These are phyloP conservation scores for Aureobasidium sp. DNA, from an alignment of 2,329 filamentous ascomycete genomes.

Conservation along the genomic window DNA sequence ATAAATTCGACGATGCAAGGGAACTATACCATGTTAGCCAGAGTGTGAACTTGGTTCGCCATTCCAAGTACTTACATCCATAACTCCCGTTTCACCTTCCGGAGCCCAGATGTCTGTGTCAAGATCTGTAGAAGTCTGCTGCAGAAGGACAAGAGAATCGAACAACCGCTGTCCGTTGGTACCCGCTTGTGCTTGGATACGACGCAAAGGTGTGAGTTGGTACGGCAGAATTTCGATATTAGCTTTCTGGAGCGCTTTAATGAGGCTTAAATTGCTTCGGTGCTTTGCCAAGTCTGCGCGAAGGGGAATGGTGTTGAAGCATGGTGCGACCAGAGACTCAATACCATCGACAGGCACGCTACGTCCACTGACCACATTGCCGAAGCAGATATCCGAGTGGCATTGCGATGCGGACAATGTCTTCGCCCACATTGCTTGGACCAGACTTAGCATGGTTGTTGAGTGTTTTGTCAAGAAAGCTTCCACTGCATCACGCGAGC, in stretches of 20 bases:
- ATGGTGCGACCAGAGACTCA: constrained; percentile 71
- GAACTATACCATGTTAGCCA: constrained; percentile 2
- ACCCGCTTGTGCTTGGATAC: constrained; percentile 47
- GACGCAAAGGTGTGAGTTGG: constrained; percentile 67
- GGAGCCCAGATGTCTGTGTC: constrained; percentile 44
- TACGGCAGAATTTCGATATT: constrained; percentile 57
- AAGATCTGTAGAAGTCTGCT: constrained; percentile 46
- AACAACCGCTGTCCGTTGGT: constrained; percentile 52
- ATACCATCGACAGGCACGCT: constrained; percentile 57
- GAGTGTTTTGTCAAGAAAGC: constrained; percentile 44
- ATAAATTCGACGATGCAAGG: constrained; percentile 14
- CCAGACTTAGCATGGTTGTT: constrained; percentile 52
- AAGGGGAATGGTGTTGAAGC: constrained; percentile 81
- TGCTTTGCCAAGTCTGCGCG: constrained; percentile 46
- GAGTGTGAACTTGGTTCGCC: not conserved
- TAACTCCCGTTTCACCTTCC: constrained; percentile 46
- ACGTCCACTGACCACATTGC: constrained; percentile 75
- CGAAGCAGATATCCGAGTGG: constrained; percentile 68
- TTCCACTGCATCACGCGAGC: constrained; percentile 41
- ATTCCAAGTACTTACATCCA: constrained; percentile 48
- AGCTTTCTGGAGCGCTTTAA: constrained; percentile 51
- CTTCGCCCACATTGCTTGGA: constrained; percentile 66
- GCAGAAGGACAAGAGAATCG: constrained; percentile 72
- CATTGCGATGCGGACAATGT: constrained; percentile 50
- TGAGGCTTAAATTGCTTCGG: constrained; percentile 47